Percentiles rank a stretch among this genome's conserved stretches.
Evolutionary conservation across 2,329 filamentous ascomycete genomes (phyloP).

Genomic region (Cadophora sp.): DNA sequence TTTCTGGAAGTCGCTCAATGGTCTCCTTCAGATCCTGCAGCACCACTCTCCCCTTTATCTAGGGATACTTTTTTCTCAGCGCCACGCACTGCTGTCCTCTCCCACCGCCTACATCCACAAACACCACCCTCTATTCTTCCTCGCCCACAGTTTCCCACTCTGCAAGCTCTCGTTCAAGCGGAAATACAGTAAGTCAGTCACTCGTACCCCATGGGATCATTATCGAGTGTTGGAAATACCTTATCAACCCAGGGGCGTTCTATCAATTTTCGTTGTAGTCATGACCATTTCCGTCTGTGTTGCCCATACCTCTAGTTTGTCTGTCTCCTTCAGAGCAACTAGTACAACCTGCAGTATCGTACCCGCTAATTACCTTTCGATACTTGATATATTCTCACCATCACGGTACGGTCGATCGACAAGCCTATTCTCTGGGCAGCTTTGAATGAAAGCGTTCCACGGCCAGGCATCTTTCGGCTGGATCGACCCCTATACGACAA

Average conservation of each 20-base stretch:
- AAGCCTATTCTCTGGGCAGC: slow-evolving; percentile 25
- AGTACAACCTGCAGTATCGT: slow-evolving; percentile 23
- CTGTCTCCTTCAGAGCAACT: slow-evolving; percentile 27
- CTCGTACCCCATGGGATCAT: background rate
- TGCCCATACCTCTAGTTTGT: slow-evolving; percentile 24
- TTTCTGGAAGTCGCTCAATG: background rate
- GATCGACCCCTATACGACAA: slow-evolving; percentile 27
- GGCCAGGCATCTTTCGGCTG: slow-evolving; percentile 22
- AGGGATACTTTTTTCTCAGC: background rate
- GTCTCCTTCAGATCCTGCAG: background rate
- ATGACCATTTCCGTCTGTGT: slow-evolving; percentile 22
- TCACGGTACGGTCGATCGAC: slow-evolving; percentile 24
- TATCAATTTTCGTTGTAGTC: slow-evolving; percentile 22
- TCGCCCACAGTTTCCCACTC: background rate
- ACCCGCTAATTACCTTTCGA: slow-evolving; percentile 23
- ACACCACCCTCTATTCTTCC: background rate
- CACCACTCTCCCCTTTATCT: background rate
- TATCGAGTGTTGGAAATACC: no score
- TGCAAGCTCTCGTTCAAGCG: background rate
- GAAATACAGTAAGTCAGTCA: background rate
- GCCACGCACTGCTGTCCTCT: background rate
- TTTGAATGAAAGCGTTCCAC: slow-evolving; percentile 25
- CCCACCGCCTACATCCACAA: background rate
- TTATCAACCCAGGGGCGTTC: no score
- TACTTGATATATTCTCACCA: slow-evolving; percentile 23